Conservation (phyloP, 257 asterid species). For the Oldenlandia corymbosa region DNA sequence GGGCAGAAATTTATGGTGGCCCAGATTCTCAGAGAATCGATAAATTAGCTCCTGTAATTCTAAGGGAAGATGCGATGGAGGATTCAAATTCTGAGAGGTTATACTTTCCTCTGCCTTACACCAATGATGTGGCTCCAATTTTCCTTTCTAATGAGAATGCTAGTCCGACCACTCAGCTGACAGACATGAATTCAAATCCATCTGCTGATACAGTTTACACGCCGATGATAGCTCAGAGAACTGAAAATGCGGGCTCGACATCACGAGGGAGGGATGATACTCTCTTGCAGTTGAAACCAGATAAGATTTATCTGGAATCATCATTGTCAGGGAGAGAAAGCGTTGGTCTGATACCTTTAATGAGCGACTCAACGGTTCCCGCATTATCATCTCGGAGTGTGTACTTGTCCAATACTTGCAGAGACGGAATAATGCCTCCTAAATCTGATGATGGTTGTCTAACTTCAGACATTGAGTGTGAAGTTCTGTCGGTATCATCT, state of each 20-base stretch:
- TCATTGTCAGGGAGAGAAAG: conserved; percentile 11
- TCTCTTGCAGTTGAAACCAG: conserved; percentile 13
- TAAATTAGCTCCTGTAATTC: conserved; percentile 8
- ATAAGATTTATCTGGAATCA: conserved; percentile 8
- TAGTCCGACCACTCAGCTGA: conserved; percentile 12
- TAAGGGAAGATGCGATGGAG: conserved; percentile 5
- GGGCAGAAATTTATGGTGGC: conserved; percentile 15
- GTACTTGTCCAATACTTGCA: conserved; percentile 8
- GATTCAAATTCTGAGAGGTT: conserved; percentile 7
- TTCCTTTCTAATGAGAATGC: conserved; percentile 11
- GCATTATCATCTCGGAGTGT: conserved; percentile 5
- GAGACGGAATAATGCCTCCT: conserved; percentile 10
- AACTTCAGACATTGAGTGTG: conserved; percentile 11
- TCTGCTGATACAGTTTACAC: conserved; percentile 12
- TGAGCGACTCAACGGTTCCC: conserved; percentile 4
- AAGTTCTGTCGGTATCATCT: conserved; percentile 10
- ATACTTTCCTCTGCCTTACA: conserved; percentile 18
- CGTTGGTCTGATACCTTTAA: conserved; percentile 11
- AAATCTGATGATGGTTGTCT: conserved; percentile 14
- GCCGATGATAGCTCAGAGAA: conserved; percentile 19
- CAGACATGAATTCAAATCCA: conserved; percentile 16
- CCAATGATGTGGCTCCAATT: conserved; percentile 12
- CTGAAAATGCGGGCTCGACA: conserved; percentile 15
- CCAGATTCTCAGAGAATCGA: conserved; percentile 12
- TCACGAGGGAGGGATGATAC: conserved; percentile 16